phyloP scores from a whole-genome alignment of 129 eudicot genomes.

The Flaveria linearis region DNA sequence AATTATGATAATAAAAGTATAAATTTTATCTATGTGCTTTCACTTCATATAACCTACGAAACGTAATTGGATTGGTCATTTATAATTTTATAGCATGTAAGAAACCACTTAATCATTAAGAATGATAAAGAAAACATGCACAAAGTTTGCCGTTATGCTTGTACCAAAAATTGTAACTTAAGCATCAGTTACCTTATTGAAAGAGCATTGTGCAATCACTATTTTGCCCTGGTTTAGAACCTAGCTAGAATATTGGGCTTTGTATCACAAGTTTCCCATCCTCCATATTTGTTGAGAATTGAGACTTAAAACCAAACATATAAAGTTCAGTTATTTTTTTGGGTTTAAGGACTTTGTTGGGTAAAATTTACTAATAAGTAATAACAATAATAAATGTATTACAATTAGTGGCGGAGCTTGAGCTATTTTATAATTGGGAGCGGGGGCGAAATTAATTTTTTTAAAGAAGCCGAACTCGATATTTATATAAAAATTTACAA shows the following conservation, averaged over 20 bases:
- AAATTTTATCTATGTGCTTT: neutral
- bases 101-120: neutral
- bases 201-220: neutral
- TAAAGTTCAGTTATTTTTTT: no score
- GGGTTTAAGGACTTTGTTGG: no score
- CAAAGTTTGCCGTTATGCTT: neutral
- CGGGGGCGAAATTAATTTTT: no score
- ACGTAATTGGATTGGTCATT: neutral
- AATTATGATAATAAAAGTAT: neutral
- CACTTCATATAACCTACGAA: neutral
- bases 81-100: conserved; percentile 5
- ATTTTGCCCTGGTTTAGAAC: neutral
- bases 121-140: conserved; percentile 7
- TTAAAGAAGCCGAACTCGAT: no score
- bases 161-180: conserved; percentile 12
- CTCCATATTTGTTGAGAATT: no score
- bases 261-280: no score
- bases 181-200: neutral
- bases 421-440: no score
- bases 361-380: no score
- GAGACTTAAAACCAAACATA: no score
- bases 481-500: no score
- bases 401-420: no score
- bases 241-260: neutral
- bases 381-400: no score